Conservation (phyloP, 352 stramenopile species). For the Pseudoperonospora humuli region DNA sequence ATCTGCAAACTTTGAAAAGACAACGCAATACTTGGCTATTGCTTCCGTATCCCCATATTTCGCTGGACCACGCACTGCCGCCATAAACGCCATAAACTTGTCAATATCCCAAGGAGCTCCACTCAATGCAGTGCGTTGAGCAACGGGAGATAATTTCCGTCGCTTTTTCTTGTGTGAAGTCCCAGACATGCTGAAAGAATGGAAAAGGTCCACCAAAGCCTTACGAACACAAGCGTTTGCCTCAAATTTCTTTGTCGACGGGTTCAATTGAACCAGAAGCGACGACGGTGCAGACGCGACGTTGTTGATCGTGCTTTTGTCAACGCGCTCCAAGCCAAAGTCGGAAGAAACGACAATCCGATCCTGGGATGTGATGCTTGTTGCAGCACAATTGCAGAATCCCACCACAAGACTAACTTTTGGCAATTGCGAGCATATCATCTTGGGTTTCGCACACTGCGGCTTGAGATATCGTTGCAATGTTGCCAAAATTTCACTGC, state of each 20-base stretch:
- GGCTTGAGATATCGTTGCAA: conserved; percentile 19
- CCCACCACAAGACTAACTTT: conserved; percentile 40
- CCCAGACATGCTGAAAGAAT: conserved; percentile 24
- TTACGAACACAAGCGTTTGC: conserved; percentile 20
- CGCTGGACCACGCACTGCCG: conserved; percentile 8
- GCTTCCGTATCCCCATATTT: conserved; percentile 21
- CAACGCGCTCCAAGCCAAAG: conserved; percentile 18
- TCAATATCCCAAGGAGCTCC: conserved; percentile 49
- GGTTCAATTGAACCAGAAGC: conserved; percentile 15
- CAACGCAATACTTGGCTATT: conserved; percentile 34
- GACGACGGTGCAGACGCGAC: conserved; percentile 8
- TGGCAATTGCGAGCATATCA: conserved; percentile 28
- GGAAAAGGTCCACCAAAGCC: conserved; percentile 33
- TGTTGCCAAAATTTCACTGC: background rate
- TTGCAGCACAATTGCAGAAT: conserved; percentile 32
- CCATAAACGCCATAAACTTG: conserved; percentile 56
- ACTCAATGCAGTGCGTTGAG: conserved; percentile 1
- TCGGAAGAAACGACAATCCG: conserved; percentile 25
- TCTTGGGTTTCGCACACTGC: conserved; percentile 24
- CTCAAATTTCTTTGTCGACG: conserved; percentile 15
- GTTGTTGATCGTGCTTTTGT: conserved; percentile 8
- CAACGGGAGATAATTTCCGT: conserved; percentile 25
- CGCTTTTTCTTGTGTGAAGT: conserved; percentile 48
- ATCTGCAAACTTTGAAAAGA: conserved; percentile 63
- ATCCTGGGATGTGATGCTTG: conserved; percentile 11